A percentile compares a stretch with the other conserved stretches of the same genome.
These are phyloP conservation scores for Cercis canadensis DNA, from an alignment of 306 rosid genomes.

Conservation along the genomic window DNA sequence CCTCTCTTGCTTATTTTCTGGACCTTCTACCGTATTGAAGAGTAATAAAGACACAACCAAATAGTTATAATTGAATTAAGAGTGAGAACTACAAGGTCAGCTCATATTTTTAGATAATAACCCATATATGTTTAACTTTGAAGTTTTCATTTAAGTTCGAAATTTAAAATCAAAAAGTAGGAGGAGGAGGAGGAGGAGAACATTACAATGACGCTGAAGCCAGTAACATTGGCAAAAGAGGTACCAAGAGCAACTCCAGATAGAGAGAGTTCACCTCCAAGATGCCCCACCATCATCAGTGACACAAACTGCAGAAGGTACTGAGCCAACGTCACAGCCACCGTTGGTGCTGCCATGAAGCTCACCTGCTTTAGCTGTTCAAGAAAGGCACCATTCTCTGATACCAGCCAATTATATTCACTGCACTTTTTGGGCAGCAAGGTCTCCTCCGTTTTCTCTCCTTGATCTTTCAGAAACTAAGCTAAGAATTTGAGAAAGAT, in stretches of 20 bases:
- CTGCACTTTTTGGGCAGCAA: neutral
- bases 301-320: slow-evolving; percentile 38
- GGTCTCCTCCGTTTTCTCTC: neutral
- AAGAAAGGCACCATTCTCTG: neutral
- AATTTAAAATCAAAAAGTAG: too few species aligned
- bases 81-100: too few species aligned
- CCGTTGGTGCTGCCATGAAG: slow-evolving; percentile 41
- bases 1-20: too few species aligned
- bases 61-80: too few species aligned
- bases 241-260: slow-evolving; percentile 41
- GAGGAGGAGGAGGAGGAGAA: neutral
- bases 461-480: neutral
- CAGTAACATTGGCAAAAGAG: slow-evolving; percentile 37
- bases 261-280: slow-evolving; percentile 28
- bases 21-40: too few species aligned
- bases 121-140: too few species aligned
- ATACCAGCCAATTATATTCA: neutral
- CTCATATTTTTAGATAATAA: too few species aligned
- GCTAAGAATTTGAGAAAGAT: too few species aligned
- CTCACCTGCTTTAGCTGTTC: slow-evolving; percentile 30
- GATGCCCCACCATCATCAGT: slow-evolving; percentile 39
- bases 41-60: too few species aligned
- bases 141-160: neutral
- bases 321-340: slow-evolving; percentile 31
- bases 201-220: slow-evolving; percentile 33